These are phyloP conservation scores for Pisolithus albus DNA, from an alignment of 768 basidiomycete genomes.

Conservation along the genomic window DNA sequence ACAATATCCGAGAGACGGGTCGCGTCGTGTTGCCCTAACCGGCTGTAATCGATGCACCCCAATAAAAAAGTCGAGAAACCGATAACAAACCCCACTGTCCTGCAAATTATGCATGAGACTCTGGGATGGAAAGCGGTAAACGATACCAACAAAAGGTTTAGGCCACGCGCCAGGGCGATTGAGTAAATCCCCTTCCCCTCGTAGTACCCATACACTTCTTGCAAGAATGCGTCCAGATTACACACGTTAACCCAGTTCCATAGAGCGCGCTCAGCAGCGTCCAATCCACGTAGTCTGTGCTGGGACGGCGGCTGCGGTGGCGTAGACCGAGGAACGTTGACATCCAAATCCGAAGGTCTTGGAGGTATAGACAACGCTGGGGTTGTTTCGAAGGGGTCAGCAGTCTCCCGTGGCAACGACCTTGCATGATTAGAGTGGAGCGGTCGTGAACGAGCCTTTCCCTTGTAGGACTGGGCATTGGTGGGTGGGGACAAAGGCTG, in stretches of 20 bases:
- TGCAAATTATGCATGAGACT: constrained; percentile 33
- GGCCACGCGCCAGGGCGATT: constrained; percentile 80
- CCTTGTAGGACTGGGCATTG: constrained; percentile 24
- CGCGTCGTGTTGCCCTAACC: constrained; percentile 59
- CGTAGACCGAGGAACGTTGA: constrained; percentile 25
- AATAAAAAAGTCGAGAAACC: constrained; percentile 95
- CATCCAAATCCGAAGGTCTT: constrained; percentile 57
- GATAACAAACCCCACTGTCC: constrained; percentile 97
- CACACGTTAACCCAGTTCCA: constrained; percentile 99
- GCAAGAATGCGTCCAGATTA: constrained; percentile 91
- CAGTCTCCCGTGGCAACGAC: constrained; percentile 32
- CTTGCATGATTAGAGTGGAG: constrained; percentile 44
- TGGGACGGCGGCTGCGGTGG: constrained; percentile 19
- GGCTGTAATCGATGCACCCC: constrained; percentile 90
- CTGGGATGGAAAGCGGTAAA: constrained; percentile 6
- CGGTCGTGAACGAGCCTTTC: constrained; percentile 41
- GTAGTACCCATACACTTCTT: constrained; percentile 95
- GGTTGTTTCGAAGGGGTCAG: constrained; percentile 31
- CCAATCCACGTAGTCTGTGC: constrained; percentile 61
- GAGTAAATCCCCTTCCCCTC: constrained; percentile 95
- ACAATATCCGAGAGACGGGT: constrained; percentile 75
- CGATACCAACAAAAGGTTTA: constrained; percentile 86
- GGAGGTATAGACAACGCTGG: constrained; percentile 48
- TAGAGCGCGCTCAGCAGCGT: constrained; percentile 83
- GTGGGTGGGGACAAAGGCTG: constrained; percentile 26